Evolutionary conservation across 805 yeast genomes (phyloP), one percentile per base, ranked within the genome.

Genomic region (Saturnispora quitensis): DNA sequence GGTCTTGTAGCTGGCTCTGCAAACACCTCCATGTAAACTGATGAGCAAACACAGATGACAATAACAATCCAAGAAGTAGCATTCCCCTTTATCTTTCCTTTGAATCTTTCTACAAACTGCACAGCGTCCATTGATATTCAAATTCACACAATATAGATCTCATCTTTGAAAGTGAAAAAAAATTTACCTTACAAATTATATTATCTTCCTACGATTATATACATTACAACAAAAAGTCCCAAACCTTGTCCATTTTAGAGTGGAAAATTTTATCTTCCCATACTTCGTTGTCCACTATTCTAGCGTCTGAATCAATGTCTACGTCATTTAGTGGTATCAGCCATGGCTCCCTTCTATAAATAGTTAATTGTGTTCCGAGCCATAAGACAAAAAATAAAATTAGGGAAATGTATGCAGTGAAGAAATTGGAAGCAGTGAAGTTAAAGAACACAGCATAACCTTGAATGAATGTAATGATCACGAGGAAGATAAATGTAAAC

Each of bases 361-460:
- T 53, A 58, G 82, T 86, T 66, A 80, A 74, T 44, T 66, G 68
- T 5, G 67, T 56, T 12, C 72, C 73, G 2, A 75, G 52, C 81
- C 81, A 87, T 7, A 77, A 58, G 8, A 69, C 76, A 43, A 74
- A 69, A 64, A 82, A 82, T 47, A 84, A 67, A 51, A 85, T 74
- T 22, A 84, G 71, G 13, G 91, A 86, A 51, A 87, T 71, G 62
- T 87, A 87, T 24, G 86, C 77, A 27, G 87, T 79, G 63, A 86
- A 78, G 70, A 87, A 87, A 35, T 70, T 67, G 9, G 77, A 64
- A 4, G 77, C 85, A 53, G 69, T 70, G 60, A 84, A 69, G 9
- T 66, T 66, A 51, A 79, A 78, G 68, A 87, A 87, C 1, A 79
- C 77, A 1, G 75, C 66, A 65, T 76, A 87, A 38, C 95, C 95